Conservation (phyloP, 345 rosid species). For the Arabidopsis thaliana region TAIR10.1 NC_003070.9:6422001-6422500, state of each 20-base stretch:
- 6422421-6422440: constrained; percentile 91
- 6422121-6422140: constrained; percentile 67
- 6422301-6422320: constrained; percentile 34
- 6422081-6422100: constrained; percentile 57
- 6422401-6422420: constrained; percentile 71
- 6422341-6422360: constrained; percentile 50
- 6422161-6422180: constrained; percentile 84
- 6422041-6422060: not conserved
- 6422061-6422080: not conserved
- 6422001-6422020: not conserved
- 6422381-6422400: constrained; percentile 81
- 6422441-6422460: constrained; percentile 63
- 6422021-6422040: constrained; percentile 26
- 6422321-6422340: constrained; percentile 24
- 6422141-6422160: constrained; percentile 79
- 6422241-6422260: not conserved
- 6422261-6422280: constrained; percentile 4
- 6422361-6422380: constrained; percentile 74
- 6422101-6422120: constrained; percentile 80
- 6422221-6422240: constrained; percentile 17
- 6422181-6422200: constrained; percentile 46
- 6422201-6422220: constrained; percentile 11
- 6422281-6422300: constrained; percentile 4
- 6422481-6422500: constrained; percentile 4
- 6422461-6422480: constrained; percentile 27